A percentile compares a stretch with the other conserved stretches of the same genome.
These are phyloP conservation scores for Pichia paraexigua DNA, from an alignment of 805 yeast genomes.

Conservation along the genomic window DNA sequence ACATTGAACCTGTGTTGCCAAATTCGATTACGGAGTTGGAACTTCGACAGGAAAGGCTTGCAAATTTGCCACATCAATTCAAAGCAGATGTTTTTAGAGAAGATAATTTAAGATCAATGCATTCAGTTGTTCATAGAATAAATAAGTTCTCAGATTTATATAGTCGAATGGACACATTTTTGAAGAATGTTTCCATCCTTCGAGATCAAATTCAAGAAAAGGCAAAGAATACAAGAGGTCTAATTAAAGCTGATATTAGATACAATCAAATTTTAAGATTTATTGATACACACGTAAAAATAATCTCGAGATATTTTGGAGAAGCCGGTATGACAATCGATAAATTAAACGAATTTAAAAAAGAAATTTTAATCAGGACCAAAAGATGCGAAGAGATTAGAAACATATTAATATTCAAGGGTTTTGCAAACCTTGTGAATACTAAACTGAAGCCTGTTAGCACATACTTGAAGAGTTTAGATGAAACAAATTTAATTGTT, in stretches of 20 bases:
- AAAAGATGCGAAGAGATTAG: conserved; percentile 6
- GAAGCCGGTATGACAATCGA: conserved; percentile 4
- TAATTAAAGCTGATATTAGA: conserved; percentile 7
- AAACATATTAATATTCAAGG: neutral
- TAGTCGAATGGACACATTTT: neutral
- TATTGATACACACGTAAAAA: conserved; percentile 1
- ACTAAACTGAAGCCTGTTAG: neutral
- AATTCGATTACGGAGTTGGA: conserved; percentile 3
- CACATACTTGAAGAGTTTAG: neutral
- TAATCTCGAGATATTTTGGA: conserved; percentile 2
- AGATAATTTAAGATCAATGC: conserved; percentile 3
- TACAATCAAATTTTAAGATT: conserved; percentile 9
- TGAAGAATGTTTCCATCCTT: neutral
- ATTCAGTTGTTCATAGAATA: conserved; percentile 7
- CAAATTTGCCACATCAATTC: neutral
- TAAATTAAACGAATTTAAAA: conserved; percentile 1
- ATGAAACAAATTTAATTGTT: conserved; percentile 6
- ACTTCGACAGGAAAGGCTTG: conserved; percentile 2
- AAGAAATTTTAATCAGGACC: neutral
- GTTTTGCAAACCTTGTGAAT: neutral
- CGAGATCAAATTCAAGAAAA: conserved; percentile 2
- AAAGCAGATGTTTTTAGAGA: conserved; percentile 4
- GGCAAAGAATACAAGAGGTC: neutral
- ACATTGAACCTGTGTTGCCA: conserved; percentile 3
- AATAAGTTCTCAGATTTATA: conserved; percentile 6